Conservation (phyloP, 1,284 basidiomycete species). For the Cryptococcus floricola region DNA sequence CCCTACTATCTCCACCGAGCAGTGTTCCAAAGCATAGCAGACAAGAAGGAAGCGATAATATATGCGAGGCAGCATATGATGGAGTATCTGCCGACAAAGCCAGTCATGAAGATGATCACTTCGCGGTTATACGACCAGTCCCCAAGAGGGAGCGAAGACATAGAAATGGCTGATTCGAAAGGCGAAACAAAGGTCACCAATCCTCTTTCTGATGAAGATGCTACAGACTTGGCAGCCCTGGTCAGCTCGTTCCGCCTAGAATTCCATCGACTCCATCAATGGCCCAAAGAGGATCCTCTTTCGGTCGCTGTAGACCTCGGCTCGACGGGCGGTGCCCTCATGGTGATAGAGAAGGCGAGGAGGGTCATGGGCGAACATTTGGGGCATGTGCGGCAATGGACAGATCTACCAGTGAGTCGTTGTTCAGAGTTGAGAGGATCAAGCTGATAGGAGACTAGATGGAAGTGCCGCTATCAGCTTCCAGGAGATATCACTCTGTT, state of each 20-base stretch:
- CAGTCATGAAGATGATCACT: constrained; percentile 72
- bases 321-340: constrained; percentile 73
- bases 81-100: constrained; percentile 66
- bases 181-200: constrained; percentile 53
- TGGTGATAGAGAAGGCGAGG: constrained; percentile 84
- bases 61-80: constrained; percentile 70
- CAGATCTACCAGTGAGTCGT: constrained; percentile 76
- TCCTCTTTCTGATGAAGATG: constrained; percentile 49
- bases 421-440: background rate
- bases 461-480: constrained; percentile 81
- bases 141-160: constrained; percentile 54
- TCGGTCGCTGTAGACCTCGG: constrained; percentile 85
- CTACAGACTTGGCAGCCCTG: constrained; percentile 46
- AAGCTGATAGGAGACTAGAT: constrained; percentile 57
- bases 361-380: constrained; percentile 80
- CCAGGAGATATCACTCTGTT: constrained; percentile 90
- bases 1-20: constrained; percentile 84
- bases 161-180: constrained; percentile 54
- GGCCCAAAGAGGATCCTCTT: constrained; percentile 82
- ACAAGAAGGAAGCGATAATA: constrained; percentile 55
- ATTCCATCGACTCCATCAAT: constrained; percentile 78
- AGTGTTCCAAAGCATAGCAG: constrained; percentile 70
- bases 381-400: constrained; percentile 84
- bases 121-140: constrained; percentile 59
- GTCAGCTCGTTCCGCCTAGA: constrained; percentile 80